Conservation (phyloP, 192 early-diverging fungal genomes). For the Backusella psychrophila region DNA sequence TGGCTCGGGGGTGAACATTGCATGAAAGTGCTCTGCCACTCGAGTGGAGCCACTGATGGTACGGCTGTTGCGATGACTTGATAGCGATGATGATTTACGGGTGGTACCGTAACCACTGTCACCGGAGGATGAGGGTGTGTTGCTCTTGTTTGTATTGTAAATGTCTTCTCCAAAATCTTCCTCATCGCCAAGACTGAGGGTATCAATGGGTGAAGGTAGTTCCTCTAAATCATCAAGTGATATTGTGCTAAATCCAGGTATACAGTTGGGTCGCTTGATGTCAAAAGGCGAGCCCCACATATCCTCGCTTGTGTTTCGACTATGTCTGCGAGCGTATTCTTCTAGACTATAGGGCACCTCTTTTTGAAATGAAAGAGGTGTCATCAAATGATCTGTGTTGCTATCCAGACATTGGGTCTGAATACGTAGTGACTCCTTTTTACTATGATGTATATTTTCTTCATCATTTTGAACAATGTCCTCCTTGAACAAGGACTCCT, state of each 20-base stretch:
- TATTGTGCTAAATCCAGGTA: constrained; percentile 1
- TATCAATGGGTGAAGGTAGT: constrained; percentile 1
- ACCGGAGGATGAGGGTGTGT: constrained; percentile 10
- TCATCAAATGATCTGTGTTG: background rate
- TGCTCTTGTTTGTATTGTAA: constrained; percentile 6
- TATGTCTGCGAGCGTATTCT: background rate
- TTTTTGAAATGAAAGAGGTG: background rate
- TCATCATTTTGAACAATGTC: background rate
- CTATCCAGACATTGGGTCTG: background rate
- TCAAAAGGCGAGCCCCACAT: constrained; percentile 4
- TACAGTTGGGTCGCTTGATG: constrained; percentile 8
- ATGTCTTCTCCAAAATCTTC: constrained; percentile 1
- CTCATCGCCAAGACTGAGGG: background rate
- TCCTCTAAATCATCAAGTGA: background rate
- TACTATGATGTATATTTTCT: background rate
- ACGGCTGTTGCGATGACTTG: background rate
- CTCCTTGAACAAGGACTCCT: constrained; percentile 4
- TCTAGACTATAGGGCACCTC: background rate
- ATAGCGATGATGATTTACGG: constrained; percentile 1
- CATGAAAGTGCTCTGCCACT: background rate
- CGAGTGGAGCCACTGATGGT: background rate
- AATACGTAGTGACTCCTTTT: background rate
- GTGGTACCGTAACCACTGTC: constrained; percentile 18
- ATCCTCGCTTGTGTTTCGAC: background rate
- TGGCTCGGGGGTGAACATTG: background rate